Evolutionary conservation across 1,284 basidiomycete genomes (phyloP).

Genomic region (Spongispora temasekensis): DNA sequence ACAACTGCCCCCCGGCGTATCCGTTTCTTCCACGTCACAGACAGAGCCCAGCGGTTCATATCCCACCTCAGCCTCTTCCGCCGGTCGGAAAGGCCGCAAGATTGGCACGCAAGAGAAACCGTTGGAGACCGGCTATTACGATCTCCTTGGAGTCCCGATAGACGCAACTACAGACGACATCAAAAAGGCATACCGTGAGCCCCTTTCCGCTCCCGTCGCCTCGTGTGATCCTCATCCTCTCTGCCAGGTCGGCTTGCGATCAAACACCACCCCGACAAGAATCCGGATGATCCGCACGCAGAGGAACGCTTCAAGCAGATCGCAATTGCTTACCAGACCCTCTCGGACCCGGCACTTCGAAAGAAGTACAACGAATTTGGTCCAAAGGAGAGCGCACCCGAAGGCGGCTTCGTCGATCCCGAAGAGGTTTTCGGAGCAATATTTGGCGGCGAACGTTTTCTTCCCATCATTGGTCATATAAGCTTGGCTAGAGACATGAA

Average conservation of each 20-base stretch:
- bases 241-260: slow-evolving; percentile 83
- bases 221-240: slow-evolving; percentile 1
- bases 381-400: slow-evolving; percentile 75
- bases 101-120: slow-evolving; percentile 89
- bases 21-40: slow-evolving; percentile 11
- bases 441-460: slow-evolving; percentile 86
- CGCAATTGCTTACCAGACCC: slow-evolving; percentile 85
- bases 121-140: slow-evolving; percentile 88
- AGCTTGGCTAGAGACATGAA: slow-evolving; percentile 97
- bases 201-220: background rate
- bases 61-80: slow-evolving; percentile 17
- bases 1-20: slow-evolving; percentile 47
- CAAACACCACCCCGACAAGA: slow-evolving; percentile 92
- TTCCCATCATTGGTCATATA: slow-evolving; percentile 82
- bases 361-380: slow-evolving; percentile 95
- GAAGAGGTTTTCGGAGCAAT: slow-evolving; percentile 92
- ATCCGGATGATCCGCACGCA: slow-evolving; percentile 89
- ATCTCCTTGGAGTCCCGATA: slow-evolving; percentile 75
- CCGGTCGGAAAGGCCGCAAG: slow-evolving; percentile 54
- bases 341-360: slow-evolving; percentile 84
- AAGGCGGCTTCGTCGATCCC: slow-evolving; percentile 70
- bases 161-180: slow-evolving; percentile 83
- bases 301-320: slow-evolving; percentile 91
- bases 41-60: slow-evolving; percentile 17
- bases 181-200: slow-evolving; percentile 91